Conservation (phyloP, 169 alveolate species). For the Amoebophrya sp. region DNA sequence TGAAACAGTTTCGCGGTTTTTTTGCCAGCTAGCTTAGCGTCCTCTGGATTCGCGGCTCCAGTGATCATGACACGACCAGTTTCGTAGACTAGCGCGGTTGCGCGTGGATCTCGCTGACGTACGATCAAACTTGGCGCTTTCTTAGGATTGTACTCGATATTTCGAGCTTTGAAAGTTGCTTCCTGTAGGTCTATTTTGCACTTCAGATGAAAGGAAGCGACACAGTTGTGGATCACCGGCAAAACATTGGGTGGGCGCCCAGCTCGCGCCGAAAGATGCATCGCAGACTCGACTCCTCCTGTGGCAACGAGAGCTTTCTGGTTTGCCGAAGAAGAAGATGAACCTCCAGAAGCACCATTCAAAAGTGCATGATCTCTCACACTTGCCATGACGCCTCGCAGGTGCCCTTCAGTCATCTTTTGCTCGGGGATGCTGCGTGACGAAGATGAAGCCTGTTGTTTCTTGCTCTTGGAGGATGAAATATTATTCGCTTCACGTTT, state of each 20-base stretch:
- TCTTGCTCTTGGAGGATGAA: too few species aligned
- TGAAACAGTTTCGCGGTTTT: constrained; percentile 81
- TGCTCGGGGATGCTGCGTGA: too few species aligned
- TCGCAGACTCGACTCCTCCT: too few species aligned
- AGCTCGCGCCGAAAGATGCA: background rate
- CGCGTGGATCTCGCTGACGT: constrained; percentile 79
- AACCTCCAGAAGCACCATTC: too few species aligned
- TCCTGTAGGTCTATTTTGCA: constrained; percentile 64
- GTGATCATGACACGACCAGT: constrained; percentile 39
- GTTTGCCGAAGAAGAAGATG: background rate
- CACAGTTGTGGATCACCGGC: constrained; percentile 69
- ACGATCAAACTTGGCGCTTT: constrained; percentile 81
- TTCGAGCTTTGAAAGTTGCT: constrained; percentile 68
- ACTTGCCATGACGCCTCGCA: too few species aligned
- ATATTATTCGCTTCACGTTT: too few species aligned
- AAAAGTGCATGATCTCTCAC: too few species aligned
- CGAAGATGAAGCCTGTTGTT: too few species aligned
- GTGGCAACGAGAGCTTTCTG: background rate
- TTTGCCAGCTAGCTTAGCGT: constrained; percentile 84
- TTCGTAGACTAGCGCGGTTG: constrained; percentile 70
- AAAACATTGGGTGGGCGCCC: constrained; percentile 30
- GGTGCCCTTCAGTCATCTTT: too few species aligned
- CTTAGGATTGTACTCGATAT: constrained; percentile 80
- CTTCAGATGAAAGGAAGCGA: constrained; percentile 68
- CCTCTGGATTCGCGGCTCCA: constrained; percentile 68